Evolutionary conservation across 495 filamentous ascomycete species (phyloP).

Genomic region (Penicillium daleae): DNA sequence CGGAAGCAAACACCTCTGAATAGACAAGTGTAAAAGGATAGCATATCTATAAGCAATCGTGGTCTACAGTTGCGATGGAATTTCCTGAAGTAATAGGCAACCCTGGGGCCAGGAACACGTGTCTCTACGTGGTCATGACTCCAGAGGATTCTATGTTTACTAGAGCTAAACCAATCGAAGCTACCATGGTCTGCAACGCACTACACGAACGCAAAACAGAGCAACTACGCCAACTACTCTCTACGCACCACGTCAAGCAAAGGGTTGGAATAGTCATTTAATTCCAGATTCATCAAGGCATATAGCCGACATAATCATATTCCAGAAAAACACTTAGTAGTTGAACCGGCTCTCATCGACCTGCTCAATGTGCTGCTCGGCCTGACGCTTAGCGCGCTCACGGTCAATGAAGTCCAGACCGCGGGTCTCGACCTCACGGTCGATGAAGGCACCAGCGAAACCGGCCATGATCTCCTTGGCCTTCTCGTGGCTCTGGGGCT

Average conservation of each 20-base stretch:
- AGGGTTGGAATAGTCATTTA: too few species aligned
- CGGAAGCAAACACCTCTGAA: too few species aligned
- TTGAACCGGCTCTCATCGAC: conserved; percentile 25
- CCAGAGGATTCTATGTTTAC: too few species aligned
- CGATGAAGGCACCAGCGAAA: conserved; percentile 70
- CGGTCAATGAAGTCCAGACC: conserved; percentile 67
- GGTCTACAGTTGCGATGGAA: too few species aligned
- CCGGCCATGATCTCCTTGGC: conserved; percentile 76
- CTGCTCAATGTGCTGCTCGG: conserved; percentile 58
- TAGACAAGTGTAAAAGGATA: too few species aligned
- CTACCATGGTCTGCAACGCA: too few species aligned
- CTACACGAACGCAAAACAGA: too few species aligned
- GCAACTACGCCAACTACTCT: background rate
- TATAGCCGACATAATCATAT: background rate
- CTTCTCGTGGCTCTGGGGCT: conserved; percentile 62
- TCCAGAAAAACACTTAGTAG: background rate
- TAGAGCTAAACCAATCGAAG: too few species aligned
- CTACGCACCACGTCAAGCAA: background rate
- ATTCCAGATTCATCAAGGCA: background rate
- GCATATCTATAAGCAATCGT: too few species aligned
- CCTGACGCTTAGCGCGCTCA: conserved; percentile 67
- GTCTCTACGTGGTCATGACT: too few species aligned
- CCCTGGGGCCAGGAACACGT: too few species aligned
- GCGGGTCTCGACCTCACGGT: conserved; percentile 72
- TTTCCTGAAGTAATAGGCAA: too few species aligned